phyloP scores from a whole-genome alignment of 352 stramenopile genomes.

The Phytophthora megakarya region DNA sequence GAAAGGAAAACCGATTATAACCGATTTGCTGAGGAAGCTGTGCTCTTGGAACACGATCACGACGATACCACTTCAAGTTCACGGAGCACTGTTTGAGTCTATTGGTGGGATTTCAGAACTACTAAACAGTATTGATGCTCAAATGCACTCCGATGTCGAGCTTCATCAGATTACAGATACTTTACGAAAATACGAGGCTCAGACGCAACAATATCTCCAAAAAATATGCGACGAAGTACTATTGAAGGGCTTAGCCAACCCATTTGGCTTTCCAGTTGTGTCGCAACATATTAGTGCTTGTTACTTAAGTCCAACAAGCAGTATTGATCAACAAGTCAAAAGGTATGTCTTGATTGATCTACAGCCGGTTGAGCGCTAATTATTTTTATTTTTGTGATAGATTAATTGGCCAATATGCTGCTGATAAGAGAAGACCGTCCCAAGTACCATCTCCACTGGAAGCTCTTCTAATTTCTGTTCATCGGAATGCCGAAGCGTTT shows the following conservation, averaged over 20 bases:
- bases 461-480: constrained; percentile 64
- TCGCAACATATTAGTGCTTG: constrained; percentile 79
- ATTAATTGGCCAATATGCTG: constrained; percentile 58
- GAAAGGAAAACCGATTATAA: constrained; percentile 63
- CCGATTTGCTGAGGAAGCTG: constrained; percentile 60
- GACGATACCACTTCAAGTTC: constrained; percentile 79
- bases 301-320: constrained; percentile 65
- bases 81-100: constrained; percentile 82
- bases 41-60: constrained; percentile 62
- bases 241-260: constrained; percentile 72
- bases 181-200: constrained; percentile 56
- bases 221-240: constrained; percentile 76
- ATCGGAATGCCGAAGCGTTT: constrained; percentile 77
- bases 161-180: constrained; percentile 40
- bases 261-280: constrained; percentile 79
- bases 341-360: constrained; percentile 34
- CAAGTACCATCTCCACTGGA: constrained; percentile 65
- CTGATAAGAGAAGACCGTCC: constrained; percentile 49
- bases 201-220: constrained; percentile 62
- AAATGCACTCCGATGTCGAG: constrained; percentile 29
- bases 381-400: constrained; percentile 27
- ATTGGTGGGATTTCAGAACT: constrained; percentile 78
- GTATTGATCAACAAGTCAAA: constrained; percentile 72
- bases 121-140: constrained; percentile 51
- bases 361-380: constrained; percentile 3